A percentile compares a stretch with the other conserved stretches of the same genome.
Conservation (phyloP, 768 basidiomycete genomes). For the Pleurotus platypus region DNA sequence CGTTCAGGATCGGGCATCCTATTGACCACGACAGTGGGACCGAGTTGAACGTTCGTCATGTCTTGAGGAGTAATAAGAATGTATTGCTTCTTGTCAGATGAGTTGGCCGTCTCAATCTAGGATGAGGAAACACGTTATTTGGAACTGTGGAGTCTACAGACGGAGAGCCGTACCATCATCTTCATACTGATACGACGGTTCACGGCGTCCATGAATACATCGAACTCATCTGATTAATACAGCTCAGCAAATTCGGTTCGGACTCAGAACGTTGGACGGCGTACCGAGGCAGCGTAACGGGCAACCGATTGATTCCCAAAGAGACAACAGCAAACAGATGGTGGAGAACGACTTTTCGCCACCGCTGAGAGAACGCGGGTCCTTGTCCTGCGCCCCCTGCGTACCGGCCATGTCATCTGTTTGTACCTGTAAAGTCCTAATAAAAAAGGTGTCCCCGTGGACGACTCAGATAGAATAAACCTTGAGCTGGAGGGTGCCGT, state of each 20-base stretch:
- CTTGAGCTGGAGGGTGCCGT: constrained; percentile 61
- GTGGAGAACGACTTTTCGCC: constrained; percentile 98
- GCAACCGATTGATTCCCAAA: constrained; percentile 95
- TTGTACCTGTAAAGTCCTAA: constrained; percentile 49
- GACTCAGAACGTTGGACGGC: constrained; percentile 14
- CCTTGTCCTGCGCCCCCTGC: constrained; percentile 67
- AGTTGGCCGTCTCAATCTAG: constrained; percentile 86
- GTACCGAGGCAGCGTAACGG: constrained; percentile 88
- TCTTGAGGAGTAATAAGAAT: constrained; percentile 96
- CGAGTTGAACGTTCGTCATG: constrained; percentile 70
- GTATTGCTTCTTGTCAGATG: constrained; percentile 86
- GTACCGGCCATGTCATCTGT: constrained; percentile 76
- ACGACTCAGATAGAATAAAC: constrained; percentile 23
- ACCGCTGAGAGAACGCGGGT: constrained; percentile 83
- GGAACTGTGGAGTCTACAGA: neutral
- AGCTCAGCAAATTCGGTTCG: constrained; percentile 1
- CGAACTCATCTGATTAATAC: constrained; percentile 76
- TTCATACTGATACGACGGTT: constrained; percentile 91
- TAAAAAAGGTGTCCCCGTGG: neutral
- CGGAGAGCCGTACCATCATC: constrained; percentile 71
- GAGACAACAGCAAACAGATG: constrained; percentile 86
- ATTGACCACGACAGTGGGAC: constrained; percentile 68
- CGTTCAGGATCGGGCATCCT: constrained; percentile 79
- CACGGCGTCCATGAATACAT: constrained; percentile 96
- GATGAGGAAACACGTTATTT: constrained; percentile 4